Base-by-base conservation (phyloP, 2,329 filamentous ascomycete genomes). In the Hypoxylon sp. region DNA sequence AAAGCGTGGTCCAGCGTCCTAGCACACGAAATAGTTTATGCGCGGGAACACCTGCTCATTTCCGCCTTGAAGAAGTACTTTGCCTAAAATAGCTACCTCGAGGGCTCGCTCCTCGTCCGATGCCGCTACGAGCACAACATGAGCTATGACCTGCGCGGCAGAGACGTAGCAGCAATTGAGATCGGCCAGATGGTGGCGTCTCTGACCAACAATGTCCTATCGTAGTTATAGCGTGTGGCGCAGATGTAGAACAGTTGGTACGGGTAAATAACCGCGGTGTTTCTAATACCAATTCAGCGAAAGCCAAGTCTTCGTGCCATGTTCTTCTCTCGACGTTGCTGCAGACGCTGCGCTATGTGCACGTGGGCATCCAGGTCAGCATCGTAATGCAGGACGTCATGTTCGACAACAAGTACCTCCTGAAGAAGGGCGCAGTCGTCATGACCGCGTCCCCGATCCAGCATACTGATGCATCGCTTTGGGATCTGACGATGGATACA, bases 171-270 rank as follows among this genome's bases (percentile, higher is more conserved):
- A 32, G 30, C 30, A 3, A 32, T 8, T 10, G 30, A 32, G 30
- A 32, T 32, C 11, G 30, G 30, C 30, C 30, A 32, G 30, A 32
- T 32, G 30, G 30, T 32, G 30, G 30, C 30, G 13, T 6, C 57
- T 7, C 19, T 67, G 2, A 15, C n/a, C 11, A 70, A 68, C 19
- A 68, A 54, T 0, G 26, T 62, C 71, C 74, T 0, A 26, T 34
- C 0, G 59, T 77, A 0, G 68, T 80, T 3, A 28, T 50, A 2
- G 71, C 71, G 0, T 64, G 56, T 28, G 28, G 57, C 6, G 5
- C 8, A 15, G 67, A 69, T 28, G 26, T 64, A n/a, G 26, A 46
- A 4, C n/a, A 54, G 5, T 17, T 59, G 4, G 50, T 65, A 11
- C 19, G 50, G n/a, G 10, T 24, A n/a, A 32, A 55, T 4, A 17